Evolutionary conservation across 2,329 filamentous ascomycete genomes (phyloP).

Genomic region (Acrodontium crateriforme): DNA sequence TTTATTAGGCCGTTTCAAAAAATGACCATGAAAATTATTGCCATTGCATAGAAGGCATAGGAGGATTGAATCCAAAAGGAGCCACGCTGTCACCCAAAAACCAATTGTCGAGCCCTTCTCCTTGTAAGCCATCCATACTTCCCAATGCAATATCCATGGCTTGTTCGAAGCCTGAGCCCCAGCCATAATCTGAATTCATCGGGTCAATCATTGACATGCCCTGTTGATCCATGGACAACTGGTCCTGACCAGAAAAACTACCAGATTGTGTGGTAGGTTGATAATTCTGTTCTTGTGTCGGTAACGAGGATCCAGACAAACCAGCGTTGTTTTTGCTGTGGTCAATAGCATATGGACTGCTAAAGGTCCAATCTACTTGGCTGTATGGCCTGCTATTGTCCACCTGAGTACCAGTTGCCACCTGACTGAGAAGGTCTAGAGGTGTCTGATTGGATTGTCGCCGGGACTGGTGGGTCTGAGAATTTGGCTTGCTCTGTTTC

Average conservation of each 20-base stretch:
- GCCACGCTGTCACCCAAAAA: conserved; percentile 18
- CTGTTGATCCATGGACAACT: conserved; percentile 2
- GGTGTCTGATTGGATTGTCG: conserved; percentile 4
- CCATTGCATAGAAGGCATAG: conserved; percentile 3
- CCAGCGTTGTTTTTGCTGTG: conserved; percentile 4
- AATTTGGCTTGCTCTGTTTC: conserved; percentile 7
- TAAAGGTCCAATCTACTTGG: conserved; percentile 13
- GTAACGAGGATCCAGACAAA: too few relatives aligned
- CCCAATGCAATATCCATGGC: conserved; percentile 23
- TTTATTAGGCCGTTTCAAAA: conserved; percentile 1
- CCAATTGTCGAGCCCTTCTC: conserved; percentile 19
- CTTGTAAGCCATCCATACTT: conserved; percentile 18
- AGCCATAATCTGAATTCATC: conserved; percentile 13
- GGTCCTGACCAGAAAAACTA: not conserved
- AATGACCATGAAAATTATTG: conserved; percentile 3
- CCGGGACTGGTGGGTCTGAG: conserved; percentile 2
- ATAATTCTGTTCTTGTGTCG: not conserved
- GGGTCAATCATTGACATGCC: conserved; percentile 6
- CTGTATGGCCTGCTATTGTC: conserved; percentile 7
- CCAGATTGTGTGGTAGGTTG: too few relatives aligned
- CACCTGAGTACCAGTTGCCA: conserved; percentile 3
- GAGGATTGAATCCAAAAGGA: conserved; percentile 13
- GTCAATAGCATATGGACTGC: conserved; percentile 9
- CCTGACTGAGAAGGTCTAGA: conserved; percentile 6
- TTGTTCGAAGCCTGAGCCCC: conserved; percentile 23